Conservation (phyloP, 768 basidiomycete species). For the Baorangia bicolor region DNA sequence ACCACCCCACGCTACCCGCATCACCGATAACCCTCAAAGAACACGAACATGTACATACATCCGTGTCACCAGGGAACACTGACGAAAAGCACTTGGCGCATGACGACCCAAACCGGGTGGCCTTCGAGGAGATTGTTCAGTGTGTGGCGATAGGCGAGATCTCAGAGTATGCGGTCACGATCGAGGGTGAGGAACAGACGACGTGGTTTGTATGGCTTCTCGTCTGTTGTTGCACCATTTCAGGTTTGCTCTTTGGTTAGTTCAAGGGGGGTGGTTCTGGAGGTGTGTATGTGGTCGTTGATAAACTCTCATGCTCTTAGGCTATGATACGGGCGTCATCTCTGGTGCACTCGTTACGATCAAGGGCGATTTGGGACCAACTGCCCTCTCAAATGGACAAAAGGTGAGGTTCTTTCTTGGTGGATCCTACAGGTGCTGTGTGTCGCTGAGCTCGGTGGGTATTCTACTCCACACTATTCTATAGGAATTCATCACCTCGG, state of each 20-base stretch:
- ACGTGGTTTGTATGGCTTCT: slow-evolving; percentile 77
- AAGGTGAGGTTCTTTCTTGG: no score
- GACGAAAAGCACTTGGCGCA: background rate
- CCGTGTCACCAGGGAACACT: background rate
- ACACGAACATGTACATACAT: no score
- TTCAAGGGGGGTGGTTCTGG: no score
- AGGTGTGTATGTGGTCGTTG: no score
- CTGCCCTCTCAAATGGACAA: no score
- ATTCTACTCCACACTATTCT: background rate
- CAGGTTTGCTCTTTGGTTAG: no score
- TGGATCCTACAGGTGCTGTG: no score
- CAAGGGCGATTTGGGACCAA: slow-evolving; percentile 54
- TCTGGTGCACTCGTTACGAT: slow-evolving; percentile 77
- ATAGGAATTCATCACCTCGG: slow-evolving; percentile 77
- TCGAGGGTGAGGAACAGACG: slow-evolving; percentile 62
- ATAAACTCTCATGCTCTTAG: no score
- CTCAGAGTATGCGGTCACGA: slow-evolving; percentile 55
- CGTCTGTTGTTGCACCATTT: slow-evolving; percentile 72
- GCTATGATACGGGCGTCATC: no score
- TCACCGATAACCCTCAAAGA: no score
- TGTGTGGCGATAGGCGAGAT: slow-evolving; percentile 43
- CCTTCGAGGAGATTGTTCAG: slow-evolving; percentile 16
- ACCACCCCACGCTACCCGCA: no score
- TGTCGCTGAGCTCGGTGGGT: no score
- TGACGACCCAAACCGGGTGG: background rate